Percentiles rank a stretch among this genome's conserved stretches.
Conservation (phyloP, 2,329 filamentous ascomycete species). For the Alternaria atra region DNA sequence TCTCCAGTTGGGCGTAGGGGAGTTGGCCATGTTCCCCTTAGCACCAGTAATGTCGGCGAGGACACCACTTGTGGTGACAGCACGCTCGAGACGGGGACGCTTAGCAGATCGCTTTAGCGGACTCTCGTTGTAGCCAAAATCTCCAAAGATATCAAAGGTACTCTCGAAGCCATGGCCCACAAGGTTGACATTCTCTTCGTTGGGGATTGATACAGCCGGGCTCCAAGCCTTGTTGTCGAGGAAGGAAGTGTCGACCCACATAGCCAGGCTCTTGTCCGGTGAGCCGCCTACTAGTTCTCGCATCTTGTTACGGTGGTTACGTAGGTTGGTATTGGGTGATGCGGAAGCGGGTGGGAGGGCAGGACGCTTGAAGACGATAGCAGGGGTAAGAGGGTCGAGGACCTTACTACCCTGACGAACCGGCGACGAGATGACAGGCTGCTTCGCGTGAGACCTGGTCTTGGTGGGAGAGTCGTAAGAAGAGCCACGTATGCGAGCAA, state of each 20-base stretch:
- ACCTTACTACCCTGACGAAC: constrained; percentile 48
- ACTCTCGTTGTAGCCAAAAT: constrained; percentile 63
- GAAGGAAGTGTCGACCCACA: constrained; percentile 62
- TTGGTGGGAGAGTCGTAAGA: constrained; percentile 92
- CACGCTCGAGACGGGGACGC: constrained; percentile 69
- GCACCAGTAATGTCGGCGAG: constrained; percentile 68
- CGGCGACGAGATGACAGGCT: constrained; percentile 56
- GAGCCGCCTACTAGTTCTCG: constrained; percentile 79
- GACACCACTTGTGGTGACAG: constrained; percentile 68
- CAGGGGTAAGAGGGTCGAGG: constrained; percentile 75
- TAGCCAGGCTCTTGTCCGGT: constrained; percentile 67
- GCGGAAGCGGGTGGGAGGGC: constrained; percentile 75
- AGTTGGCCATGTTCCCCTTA: constrained; percentile 56
- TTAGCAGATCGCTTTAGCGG: constrained; percentile 70
- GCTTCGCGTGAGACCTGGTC: constrained; percentile 64
- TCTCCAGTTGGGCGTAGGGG: constrained; percentile 48
- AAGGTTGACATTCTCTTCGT: constrained; percentile 66
- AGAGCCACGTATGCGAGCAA: constrained; percentile 88
- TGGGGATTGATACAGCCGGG: constrained; percentile 69
- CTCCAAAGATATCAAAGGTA: constrained; percentile 70
- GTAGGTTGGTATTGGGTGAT: constrained; percentile 91
- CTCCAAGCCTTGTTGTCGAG: constrained; percentile 62
- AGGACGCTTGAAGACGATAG: constrained; percentile 79
- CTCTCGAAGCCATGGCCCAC: constrained; percentile 58
- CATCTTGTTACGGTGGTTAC: constrained; percentile 85